Percentiles rank a stretch among this genome's conserved stretches.
phyloP scores from a whole-genome alignment of 768 basidiomycete species.

The Guyanaporus albipodus region DNA sequence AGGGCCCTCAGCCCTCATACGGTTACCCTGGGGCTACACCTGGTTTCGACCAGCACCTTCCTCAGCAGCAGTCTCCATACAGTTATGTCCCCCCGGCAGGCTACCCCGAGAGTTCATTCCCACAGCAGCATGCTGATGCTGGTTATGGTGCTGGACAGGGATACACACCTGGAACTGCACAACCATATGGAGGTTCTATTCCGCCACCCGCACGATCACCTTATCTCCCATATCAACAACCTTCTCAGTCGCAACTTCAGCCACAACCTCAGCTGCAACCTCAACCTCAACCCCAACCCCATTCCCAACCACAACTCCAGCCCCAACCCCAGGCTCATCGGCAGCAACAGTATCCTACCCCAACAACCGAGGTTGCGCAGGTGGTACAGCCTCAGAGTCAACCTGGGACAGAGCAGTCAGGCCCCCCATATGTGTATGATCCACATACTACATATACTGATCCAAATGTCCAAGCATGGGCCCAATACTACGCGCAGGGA shows the following conservation, averaged over 20 bases:
- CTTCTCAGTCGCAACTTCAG: conserved; percentile 30
- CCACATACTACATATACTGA: conserved; percentile 68
- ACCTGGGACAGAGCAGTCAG: conserved; percentile 23
- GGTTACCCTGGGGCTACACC: conserved; percentile 39
- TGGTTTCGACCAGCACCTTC: conserved; percentile 43
- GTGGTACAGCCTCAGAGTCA: conserved; percentile 12
- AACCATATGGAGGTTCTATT: conserved; percentile 19
- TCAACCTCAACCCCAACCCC: conserved; percentile 37
- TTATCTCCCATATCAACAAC: conserved; percentile 31
- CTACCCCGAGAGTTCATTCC: conserved; percentile 24
- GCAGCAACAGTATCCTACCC: conserved; percentile 19
- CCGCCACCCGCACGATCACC: conserved; percentile 30
- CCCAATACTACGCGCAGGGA: conserved; percentile 78
- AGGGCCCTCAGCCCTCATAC: conserved; percentile 40
- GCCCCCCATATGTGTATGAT: conserved; percentile 55
- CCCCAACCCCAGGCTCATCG: conserved; percentile 29
- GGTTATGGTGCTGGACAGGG: conserved; percentile 24
- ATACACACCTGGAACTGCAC: conserved; percentile 14
- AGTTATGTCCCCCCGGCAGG: conserved; percentile 21
- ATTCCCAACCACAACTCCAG: conserved; percentile 30
- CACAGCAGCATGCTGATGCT: conserved; percentile 26
- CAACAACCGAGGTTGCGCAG: conserved; percentile 6
- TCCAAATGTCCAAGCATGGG: conserved; percentile 83
- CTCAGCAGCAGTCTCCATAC: conserved; percentile 29
- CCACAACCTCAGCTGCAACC: conserved; percentile 26